Base-by-base conservation (phyloP, 169 alveolate species). In the Plasmodium malariae region DNA sequence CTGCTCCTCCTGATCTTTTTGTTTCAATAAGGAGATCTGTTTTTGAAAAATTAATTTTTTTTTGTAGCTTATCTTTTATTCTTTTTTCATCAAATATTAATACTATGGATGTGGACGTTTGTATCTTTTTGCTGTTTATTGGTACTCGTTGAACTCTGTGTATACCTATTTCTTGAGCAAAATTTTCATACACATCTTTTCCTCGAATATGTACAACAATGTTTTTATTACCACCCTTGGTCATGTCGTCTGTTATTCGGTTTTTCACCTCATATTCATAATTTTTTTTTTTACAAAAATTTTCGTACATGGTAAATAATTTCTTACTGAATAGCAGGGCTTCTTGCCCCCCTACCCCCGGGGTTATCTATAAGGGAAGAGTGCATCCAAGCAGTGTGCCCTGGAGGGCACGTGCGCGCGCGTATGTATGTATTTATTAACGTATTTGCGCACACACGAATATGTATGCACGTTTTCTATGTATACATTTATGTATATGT, bases 1-100 rank as follows among this genome's bases (percentile, higher is more conserved):
- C 99, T 17, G 98, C 98, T 1, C 99, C 99, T 28, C 97, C 93
- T n/a, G 98, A 95, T 54, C 98, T 93, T 97, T 95, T 96, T 9
- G 96, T 95, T 83, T 98, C 98, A 24, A 97, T 88, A 17, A 83
- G 74, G 14, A 97, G 71, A 62, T 96, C 98, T n/a, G 91, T 92
- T 43, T 95, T 96, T 37, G 60, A 19, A 4, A 76, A 12, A 12
- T 63, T 45, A 4, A 76, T 72, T 68, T 71, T 71, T 70, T 90
- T 72, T 32, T 65, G 26, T 4, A 80, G 48, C 14, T 62, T 74
- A 1, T 68, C 72, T 60, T 4, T 85, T 68, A 37, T 30, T 34
- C 54, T 57, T 85, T 85, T 48, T 70, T 90, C 78, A 21, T 98
- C 98, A 59, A 95, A 86, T 21, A 97, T 96, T 2, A 96, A 93